Percentiles rank a stretch among this genome's conserved stretches.
phyloP scores from a whole-genome alignment of 371 early-diverging fungal genomes.

The Phascolomyces articulosus region DNA sequence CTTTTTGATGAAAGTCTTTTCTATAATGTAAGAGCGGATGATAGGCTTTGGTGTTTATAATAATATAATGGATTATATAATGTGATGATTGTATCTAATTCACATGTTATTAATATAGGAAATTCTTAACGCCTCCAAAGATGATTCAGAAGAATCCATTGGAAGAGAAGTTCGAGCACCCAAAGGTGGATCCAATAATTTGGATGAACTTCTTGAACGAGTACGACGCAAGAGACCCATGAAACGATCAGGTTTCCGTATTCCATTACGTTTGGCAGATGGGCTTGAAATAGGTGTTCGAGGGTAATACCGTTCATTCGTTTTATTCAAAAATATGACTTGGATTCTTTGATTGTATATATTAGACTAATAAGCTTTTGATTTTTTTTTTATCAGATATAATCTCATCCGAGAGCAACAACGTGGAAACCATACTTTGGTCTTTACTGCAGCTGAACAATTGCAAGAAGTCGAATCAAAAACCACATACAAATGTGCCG shows the following conservation, averaged over 20 bases:
- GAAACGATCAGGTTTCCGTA: slow-evolving; percentile 55
- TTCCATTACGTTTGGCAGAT: slow-evolving; percentile 54
- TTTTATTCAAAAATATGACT: too few species aligned
- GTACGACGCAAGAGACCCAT: slow-evolving; percentile 61
- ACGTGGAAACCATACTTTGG: slow-evolving; percentile 40
- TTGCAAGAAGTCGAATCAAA: slow-evolving; percentile 55
- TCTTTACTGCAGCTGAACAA: slow-evolving; percentile 53
- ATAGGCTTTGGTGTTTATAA: too few species aligned
- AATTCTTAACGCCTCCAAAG: slow-evolving; percentile 15
- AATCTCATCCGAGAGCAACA: slow-evolving; percentile 56
- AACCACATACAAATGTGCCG: slow-evolving; percentile 60
- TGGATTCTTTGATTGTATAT: too few species aligned
- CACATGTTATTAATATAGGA: slow-evolving; percentile 18
- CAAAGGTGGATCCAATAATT: slow-evolving; percentile 8
- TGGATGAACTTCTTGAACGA: slow-evolving; percentile 49
- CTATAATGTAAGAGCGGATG: slow-evolving; percentile 58
- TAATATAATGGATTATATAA: too few species aligned
- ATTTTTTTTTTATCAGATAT: slow-evolving; percentile 28
- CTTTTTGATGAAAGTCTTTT: slow-evolving; percentile 49
- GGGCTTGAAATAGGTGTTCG: slow-evolving; percentile 64
- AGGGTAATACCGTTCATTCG: too few species aligned
- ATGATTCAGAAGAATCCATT: slow-evolving; percentile 8
- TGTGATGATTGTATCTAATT: too few species aligned
- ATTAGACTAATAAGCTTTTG: not conserved
- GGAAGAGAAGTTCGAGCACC: slow-evolving; percentile 5